Percentiles rank a stretch among this genome's conserved stretches.
Conservation (phyloP, 2,329 filamentous ascomycete species). For the Raffaelea deltoideospora region DNA sequence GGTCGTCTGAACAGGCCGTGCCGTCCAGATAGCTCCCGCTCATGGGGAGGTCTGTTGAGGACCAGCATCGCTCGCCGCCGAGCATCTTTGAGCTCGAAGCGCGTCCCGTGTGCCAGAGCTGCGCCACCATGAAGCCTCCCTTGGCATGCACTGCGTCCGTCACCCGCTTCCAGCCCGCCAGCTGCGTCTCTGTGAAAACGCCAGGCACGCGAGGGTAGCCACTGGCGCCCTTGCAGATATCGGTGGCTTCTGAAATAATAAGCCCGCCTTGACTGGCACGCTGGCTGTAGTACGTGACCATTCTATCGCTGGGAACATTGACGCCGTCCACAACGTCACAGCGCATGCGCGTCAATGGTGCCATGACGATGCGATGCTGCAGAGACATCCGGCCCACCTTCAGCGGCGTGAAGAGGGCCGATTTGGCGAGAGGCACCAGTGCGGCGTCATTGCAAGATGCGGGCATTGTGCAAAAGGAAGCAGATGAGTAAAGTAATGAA, state of each 20-base stretch:
- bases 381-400: slow-evolving; percentile 27
- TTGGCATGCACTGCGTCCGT: slow-evolving; percentile 47
- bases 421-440: no score
- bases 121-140: slow-evolving; percentile 41
- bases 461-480: no score
- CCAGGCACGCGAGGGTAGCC: slow-evolving; percentile 35
- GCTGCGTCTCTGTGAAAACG: slow-evolving; percentile 38
- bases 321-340: slow-evolving; percentile 23
- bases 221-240: slow-evolving; percentile 21
- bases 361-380: slow-evolving; percentile 27
- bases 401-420: slow-evolving; percentile 20
- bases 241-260: slow-evolving; percentile 30
- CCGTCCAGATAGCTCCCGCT: slow-evolving; percentile 14
- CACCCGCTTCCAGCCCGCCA: slow-evolving; percentile 41
- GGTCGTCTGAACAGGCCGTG: slow-evolving; percentile 5
- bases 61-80: slow-evolving; percentile 18
- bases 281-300: slow-evolving; percentile 29
- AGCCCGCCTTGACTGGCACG: slow-evolving; percentile 25
- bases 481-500: no score
- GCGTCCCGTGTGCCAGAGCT: slow-evolving; percentile 35
- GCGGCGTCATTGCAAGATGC: no score
- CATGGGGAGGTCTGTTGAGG: slow-evolving; percentile 28
- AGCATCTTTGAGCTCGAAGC: slow-evolving; percentile 17
- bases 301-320: slow-evolving; percentile 10
- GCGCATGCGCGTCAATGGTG: slow-evolving; percentile 34